A percentile compares a stretch with the other conserved stretches of the same genome.
These are phyloP conservation scores for Desmodesmus armatus DNA, from an alignment of 139 green algal genomes.

Conservation along the genomic window DNA sequence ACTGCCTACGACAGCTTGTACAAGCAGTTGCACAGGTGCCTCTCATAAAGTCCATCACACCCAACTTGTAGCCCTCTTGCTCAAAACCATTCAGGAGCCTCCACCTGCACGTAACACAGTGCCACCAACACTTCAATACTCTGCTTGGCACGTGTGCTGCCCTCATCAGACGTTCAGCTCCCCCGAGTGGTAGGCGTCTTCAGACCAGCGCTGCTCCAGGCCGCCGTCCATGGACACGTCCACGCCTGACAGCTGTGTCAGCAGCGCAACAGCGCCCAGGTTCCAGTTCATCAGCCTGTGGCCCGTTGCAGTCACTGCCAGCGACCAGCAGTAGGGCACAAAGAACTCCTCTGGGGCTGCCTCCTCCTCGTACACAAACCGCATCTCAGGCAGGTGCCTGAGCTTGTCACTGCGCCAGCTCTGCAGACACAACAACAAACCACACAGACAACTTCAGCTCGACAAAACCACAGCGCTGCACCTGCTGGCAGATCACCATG, in stretches of 20 bases:
- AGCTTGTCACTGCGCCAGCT: conserved; percentile 68
- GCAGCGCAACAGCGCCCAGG: conserved; percentile 34
- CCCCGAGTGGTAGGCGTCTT: conserved; percentile 1
- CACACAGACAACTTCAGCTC: no score
- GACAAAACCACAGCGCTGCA: no score
- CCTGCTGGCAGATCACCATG: no score
- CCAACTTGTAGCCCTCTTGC: no score
- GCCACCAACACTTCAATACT: no score
- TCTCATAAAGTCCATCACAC: no score
- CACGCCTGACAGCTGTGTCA: conserved; percentile 21
- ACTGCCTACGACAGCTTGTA: no score
- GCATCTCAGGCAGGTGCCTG: conserved; percentile 65
- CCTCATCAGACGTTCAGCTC: no score
- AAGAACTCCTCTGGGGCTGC: conserved; percentile 80
- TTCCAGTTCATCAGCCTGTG: conserved; percentile 22
- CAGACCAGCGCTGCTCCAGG: conserved; percentile 21
- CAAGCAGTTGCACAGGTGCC: no score
- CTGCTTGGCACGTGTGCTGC: no score
- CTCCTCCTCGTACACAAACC: conserved; percentile 85
- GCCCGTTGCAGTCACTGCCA: conserved; percentile 34
- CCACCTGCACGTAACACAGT: no score
- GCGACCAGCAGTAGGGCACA: conserved; percentile 59
- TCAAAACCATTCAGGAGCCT: no score
- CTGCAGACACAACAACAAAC: not conserved
- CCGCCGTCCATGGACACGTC: not conserved